Evolutionary conservation across 2,329 filamentous ascomycete genomes (phyloP), one percentile per base, ranked within the genome.

Genomic region (Xylaria sp.): DNA sequence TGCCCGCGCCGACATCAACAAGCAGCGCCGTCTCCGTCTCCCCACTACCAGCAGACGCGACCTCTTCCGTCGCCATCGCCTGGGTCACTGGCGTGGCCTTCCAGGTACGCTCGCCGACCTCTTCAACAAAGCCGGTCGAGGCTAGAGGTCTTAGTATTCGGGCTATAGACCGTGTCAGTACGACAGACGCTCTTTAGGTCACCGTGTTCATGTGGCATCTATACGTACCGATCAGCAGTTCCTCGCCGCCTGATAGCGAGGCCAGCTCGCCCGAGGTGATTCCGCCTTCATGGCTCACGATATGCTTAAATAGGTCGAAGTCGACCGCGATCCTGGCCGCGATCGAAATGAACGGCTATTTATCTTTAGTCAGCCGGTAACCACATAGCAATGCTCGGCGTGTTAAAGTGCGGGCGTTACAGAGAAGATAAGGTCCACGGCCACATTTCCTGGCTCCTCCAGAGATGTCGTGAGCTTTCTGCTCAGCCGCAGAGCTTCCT

Each of bases 1-100:
- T 62, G 2, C 68, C 66, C 2, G 53, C 69, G 5, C 62, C 69
- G 0, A 71, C 60, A 39, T 72, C 69, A 1, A 71, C 68, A 0
- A 73, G 44, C 1, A 72, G 44, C 2, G 63, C 42, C 0, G 62
- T 48, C 1, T 57, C 21, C 51, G 60, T 65, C 6, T 62, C 63
- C 0, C 62, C 60, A 3, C 61, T 63, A 3, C 65, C 63, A 6
- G 66, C 51, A 1, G 65, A 57, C n/a, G n/a, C n/a, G 2, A 68
- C 61, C n/a, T 45, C 63, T 11, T 68, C 64, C 11, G n/a, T 65
- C 0, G 62, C 54, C 62, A 69, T 66, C 6, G 61, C 63, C n/a
- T 43, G 49, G 2, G 67, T 69, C 8, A 67, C 40, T 0, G 63
- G 54, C 20, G 54, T 66, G 0, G 67, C 49, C 39, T 51, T 18